phyloP scores from a whole-genome alignment of 495 filamentous ascomycete genomes.

The Entonaema liquescens region DNA sequence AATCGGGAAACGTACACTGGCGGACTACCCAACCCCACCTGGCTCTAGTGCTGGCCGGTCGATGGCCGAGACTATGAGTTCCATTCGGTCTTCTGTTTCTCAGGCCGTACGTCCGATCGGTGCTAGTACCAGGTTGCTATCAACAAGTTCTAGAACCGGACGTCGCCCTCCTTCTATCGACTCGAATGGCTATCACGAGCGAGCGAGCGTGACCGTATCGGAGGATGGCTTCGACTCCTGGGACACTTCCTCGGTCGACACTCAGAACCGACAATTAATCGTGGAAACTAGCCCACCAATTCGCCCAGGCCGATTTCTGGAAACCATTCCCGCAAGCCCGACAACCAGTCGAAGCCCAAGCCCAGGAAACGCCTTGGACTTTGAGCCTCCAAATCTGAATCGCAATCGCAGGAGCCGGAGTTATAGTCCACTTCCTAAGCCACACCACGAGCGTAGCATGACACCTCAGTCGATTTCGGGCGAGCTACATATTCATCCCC shows the following conservation, averaged over 20 bases:
- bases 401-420: constrained; percentile 53
- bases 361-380: constrained; percentile 55
- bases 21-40: constrained; percentile 47
- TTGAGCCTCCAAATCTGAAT: constrained; percentile 51
- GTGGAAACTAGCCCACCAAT: constrained; percentile 56
- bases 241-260: constrained; percentile 71
- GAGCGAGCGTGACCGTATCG: constrained; percentile 32
- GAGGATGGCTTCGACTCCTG: constrained; percentile 73
- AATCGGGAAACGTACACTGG: constrained; percentile 38
- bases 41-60: constrained; percentile 54
- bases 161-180: constrained; percentile 51
- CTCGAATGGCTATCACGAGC: constrained; percentile 46
- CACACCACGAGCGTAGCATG: constrained; percentile 46
- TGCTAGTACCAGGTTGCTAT: constrained; percentile 59
- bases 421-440: constrained; percentile 52
- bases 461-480: constrained; percentile 53
- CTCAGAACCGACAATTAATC: constrained; percentile 64
- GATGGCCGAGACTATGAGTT: constrained; percentile 59
- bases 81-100: constrained; percentile 62
- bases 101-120: constrained; percentile 59
- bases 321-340: constrained; percentile 69
- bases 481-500: constrained; percentile 84
- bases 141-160: constrained; percentile 32
- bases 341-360: constrained; percentile 60
- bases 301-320: constrained; percentile 55